Conservation (phyloP, 148 eudicot genomes). For the Rhododendron molle region DNA sequence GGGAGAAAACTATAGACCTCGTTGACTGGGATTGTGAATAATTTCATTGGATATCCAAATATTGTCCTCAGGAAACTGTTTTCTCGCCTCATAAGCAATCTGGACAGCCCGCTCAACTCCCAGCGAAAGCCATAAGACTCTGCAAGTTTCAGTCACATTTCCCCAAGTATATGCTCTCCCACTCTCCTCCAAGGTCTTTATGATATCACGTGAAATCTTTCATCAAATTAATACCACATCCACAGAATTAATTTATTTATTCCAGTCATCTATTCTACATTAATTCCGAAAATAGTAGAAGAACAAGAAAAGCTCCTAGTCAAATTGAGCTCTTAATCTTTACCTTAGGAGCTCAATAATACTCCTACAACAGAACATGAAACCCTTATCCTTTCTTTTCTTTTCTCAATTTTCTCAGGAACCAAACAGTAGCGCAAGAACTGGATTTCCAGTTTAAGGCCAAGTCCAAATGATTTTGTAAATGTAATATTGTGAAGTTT, state of each 20-base stretch:
- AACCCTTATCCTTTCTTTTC: background rate
- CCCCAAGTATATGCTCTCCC: slow-evolving; percentile 83
- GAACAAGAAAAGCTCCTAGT: background rate
- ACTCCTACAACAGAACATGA: too few species aligned
- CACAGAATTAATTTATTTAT: too few species aligned
- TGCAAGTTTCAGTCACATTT: slow-evolving; percentile 79
- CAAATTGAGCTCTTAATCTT: background rate
- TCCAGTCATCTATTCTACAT: too few species aligned
- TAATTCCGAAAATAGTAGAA: background rate
- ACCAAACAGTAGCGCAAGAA: background rate
- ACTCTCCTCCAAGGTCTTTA: slow-evolving; percentile 86
- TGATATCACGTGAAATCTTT: slow-evolving; percentile 64
- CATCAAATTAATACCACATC: background rate
- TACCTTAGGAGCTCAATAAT: background rate
- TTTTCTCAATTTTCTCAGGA: background rate
- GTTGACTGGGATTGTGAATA: slow-evolving; percentile 92
- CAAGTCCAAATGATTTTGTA: background rate
- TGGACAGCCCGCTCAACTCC: slow-evolving; percentile 98
- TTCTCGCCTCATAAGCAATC: slow-evolving; percentile 92
- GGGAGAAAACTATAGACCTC: slow-evolving; percentile 34
- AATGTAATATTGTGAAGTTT: background rate
- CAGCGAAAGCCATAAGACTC: slow-evolving; percentile 94
- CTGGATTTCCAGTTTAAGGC: background rate
- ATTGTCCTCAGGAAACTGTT: slow-evolving; percentile 73
- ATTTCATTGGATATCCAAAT: slow-evolving; percentile 95